A percentile compares a stretch with the other conserved stretches of the same genome.
phyloP scores from a whole-genome alignment of 2,329 filamentous ascomycete species.

The Ophiocordyceps robertsii region DNA sequence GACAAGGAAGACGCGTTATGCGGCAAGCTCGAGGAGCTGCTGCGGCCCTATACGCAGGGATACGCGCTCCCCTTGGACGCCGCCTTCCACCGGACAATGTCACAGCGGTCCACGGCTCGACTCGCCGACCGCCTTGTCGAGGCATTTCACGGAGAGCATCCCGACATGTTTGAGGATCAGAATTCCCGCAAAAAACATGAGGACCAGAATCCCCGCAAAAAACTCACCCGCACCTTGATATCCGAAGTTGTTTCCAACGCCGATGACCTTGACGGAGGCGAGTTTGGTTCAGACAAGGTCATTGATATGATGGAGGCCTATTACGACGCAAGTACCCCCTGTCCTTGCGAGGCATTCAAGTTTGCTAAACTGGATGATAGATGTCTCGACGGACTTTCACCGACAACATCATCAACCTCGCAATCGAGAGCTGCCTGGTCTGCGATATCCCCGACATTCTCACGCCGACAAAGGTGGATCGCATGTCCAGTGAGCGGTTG shows the following conservation, averaged over 20 bases:
- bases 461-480: conserved; percentile 13
- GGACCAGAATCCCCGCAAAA: not conserved
- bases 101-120: not conserved
- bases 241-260: conserved; percentile 1
- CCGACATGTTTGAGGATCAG: not conserved
- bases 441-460: conserved; percentile 25
- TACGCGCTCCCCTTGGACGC: conserved; percentile 12
- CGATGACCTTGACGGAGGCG: conserved; percentile 7
- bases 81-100: conserved; percentile 13
- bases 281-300: conserved; percentile 23
- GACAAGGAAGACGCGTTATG: conserved; percentile 16
- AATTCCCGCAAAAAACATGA: not conserved
- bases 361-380: conserved; percentile 9
- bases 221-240: not conserved
- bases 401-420: conserved; percentile 34
- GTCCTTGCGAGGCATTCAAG: rapidly evolving
- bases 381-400: conserved; percentile 29
- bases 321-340: conserved; percentile 21
- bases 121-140: not conserved
- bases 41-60: not conserved
- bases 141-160: not conserved
- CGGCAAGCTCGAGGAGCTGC: conserved; percentile 28
- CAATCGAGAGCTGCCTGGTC: conserved; percentile 33
- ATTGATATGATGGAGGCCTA: conserved; percentile 31
- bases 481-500: conserved; percentile 8